These are phyloP conservation scores for Penicillium sp. DNA, from an alignment of 2,329 filamentous ascomycete genomes.

Conservation along the genomic window DNA sequence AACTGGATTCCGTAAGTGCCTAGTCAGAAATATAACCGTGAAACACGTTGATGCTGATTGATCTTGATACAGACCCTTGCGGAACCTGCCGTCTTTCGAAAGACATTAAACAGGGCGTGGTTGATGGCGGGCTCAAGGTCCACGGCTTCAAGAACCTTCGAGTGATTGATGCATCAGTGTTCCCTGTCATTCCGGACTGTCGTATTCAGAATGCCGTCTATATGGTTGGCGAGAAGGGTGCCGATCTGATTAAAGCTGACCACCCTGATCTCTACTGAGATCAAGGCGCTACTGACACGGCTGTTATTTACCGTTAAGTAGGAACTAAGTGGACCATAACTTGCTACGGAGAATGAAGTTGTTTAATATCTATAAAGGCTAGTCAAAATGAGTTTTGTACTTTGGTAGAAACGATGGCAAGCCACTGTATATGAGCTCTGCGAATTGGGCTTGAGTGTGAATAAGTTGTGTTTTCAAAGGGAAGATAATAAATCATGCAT, in stretches of 20 bases:
- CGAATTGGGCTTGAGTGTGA: too few relatives aligned
- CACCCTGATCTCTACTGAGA: too few relatives aligned
- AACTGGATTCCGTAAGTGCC: slow-evolving; percentile 34
- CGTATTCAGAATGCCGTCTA: slow-evolving; percentile 56
- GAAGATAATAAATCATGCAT: background rate
- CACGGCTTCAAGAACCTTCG: slow-evolving; percentile 51
- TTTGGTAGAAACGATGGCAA: too few relatives aligned
- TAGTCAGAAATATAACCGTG: background rate
- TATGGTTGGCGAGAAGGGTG: slow-evolving; percentile 9
- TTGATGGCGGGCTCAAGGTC: slow-evolving; percentile 48
- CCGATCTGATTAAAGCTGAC: too few relatives aligned
- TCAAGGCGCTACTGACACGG: too few relatives aligned
- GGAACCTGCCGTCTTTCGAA: slow-evolving; percentile 52
- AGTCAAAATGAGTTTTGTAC: too few relatives aligned
- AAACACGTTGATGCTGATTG: background rate
- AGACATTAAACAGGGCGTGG: slow-evolving; percentile 49
- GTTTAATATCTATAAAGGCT: background rate
- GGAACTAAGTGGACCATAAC: too few relatives aligned
- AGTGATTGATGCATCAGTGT: slow-evolving; percentile 52
- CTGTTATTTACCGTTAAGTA: too few relatives aligned
- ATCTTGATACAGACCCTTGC: slow-evolving; percentile 42
- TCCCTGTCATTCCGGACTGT: slow-evolving; percentile 52
- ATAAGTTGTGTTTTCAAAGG: too few relatives aligned
- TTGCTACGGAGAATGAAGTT: too few relatives aligned
- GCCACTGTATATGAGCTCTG: too few relatives aligned